Percentiles rank a stretch among this genome's conserved stretches.
Evolutionary conservation across 345 rosid species (phyloP).

Genomic region (Heritiera fomes): DNA sequence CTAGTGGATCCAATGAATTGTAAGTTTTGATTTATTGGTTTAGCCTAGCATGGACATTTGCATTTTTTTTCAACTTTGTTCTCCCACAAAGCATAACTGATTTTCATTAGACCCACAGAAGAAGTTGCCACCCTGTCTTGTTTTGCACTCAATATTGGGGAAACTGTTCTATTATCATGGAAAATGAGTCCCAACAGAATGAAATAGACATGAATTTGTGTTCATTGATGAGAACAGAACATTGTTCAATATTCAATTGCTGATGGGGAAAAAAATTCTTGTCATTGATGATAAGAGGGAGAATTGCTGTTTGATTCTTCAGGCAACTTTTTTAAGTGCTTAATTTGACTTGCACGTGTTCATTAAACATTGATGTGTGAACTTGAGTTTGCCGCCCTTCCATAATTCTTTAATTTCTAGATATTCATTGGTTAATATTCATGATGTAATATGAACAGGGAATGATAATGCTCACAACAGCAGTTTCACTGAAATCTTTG

Average conservation of each 20-base stretch:
- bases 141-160: slow-evolving; percentile 17
- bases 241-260: not conserved
- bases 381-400: not conserved
- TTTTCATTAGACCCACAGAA: slow-evolving; percentile 26
- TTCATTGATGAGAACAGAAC: slow-evolving; percentile 2
- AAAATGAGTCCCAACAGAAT: slow-evolving; percentile 7
- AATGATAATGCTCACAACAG: slow-evolving; percentile 75
- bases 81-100: slow-evolving; percentile 24
- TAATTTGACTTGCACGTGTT: slow-evolving; percentile 2
- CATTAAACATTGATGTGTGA: not conserved
- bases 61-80: slow-evolving; percentile 6
- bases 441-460: slow-evolving; percentile 47
- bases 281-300: not conserved
- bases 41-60: slow-evolving; percentile 1
- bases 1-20: slow-evolving; percentile 32
- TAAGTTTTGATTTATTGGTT: slow-evolving; percentile 16
- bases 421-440: not conserved
- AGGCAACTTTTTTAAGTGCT: not conserved
- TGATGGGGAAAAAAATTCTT: not conserved
- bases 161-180: slow-evolving; percentile 8
- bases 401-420: not conserved
- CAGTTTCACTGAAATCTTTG: slow-evolving; percentile 64
- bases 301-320: not conserved
- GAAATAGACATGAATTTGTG: slow-evolving; percentile 19
- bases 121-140: slow-evolving; percentile 21